These are phyloP conservation scores for Globisporangium takayamanum DNA, from an alignment of 352 stramenopile genomes.

Conservation along the genomic window DNA sequence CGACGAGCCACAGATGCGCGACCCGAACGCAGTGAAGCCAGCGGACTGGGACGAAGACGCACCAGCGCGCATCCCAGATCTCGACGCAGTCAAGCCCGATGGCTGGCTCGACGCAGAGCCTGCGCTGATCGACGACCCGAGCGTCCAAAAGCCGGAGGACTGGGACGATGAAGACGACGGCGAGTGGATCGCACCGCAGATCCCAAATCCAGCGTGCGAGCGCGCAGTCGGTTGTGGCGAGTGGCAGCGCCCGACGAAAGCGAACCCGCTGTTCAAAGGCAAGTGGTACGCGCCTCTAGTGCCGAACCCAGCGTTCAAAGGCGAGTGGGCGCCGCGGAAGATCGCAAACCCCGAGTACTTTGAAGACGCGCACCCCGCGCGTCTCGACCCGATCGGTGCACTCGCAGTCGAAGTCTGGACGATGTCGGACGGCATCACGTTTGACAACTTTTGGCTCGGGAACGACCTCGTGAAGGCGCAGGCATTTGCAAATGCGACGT, in stretches of 20 bases:
- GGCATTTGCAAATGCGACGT: constrained; percentile 74
- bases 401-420: constrained; percentile 91
- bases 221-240: constrained; percentile 84
- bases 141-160: constrained; percentile 82
- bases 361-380: constrained; percentile 68
- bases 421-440: constrained; percentile 85
- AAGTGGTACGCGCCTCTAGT: constrained; percentile 90
- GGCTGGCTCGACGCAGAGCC: constrained; percentile 89
- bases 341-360: constrained; percentile 91
- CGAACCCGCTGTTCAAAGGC: constrained; percentile 90
- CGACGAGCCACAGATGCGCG: constrained; percentile 83
- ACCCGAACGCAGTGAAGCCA: constrained; percentile 84
- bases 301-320: constrained; percentile 90
- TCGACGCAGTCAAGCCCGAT: constrained; percentile 80
- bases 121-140: constrained; percentile 73
- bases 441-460: constrained; percentile 92
- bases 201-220: constrained; percentile 88
- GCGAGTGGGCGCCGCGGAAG: constrained; percentile 84
- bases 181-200: constrained; percentile 84
- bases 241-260: constrained; percentile 84
- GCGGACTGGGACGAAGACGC: constrained; percentile 92
- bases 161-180: constrained; percentile 94
- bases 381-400: constrained; percentile 83
- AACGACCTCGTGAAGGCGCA: constrained; percentile 77
- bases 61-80: constrained; percentile 79